Percentiles rank a stretch among this genome's conserved stretches.
phyloP scores from a whole-genome alignment of 306 rosid species.

The Notholithocarpus densiflorus region DNA sequence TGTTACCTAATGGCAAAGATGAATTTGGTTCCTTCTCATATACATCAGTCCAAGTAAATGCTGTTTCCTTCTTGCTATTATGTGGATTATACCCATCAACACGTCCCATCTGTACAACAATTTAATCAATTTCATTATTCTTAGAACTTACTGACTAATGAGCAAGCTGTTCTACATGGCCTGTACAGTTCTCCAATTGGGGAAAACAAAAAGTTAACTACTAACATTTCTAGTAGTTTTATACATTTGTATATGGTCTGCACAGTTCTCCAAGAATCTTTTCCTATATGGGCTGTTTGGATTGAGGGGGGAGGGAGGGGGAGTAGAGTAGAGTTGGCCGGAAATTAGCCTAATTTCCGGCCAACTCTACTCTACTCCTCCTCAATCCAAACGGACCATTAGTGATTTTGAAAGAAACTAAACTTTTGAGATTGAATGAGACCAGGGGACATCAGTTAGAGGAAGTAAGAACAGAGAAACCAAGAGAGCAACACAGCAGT shows the following conservation, averaged over 20 bases:
- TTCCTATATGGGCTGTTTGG: no score
- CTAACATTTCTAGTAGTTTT: background rate
- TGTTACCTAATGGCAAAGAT: conserved; percentile 47
- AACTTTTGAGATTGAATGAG: no score
- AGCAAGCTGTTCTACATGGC: background rate
- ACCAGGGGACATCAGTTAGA: no score
- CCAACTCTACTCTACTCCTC: no score
- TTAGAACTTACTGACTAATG: background rate
- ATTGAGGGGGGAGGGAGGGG: no score
- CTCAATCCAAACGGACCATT: no score
- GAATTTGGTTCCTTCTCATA: conserved; percentile 48
- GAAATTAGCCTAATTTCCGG: no score
- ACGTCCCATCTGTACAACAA: conserved; percentile 82
- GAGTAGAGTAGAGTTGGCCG: no score
- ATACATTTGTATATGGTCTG: background rate
- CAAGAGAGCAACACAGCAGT: background rate
- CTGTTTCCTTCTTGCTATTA: conserved; percentile 56
- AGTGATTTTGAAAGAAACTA: no score
- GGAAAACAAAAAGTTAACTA: background rate
- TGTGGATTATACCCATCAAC: conserved; percentile 75
- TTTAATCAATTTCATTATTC: conserved; percentile 16
- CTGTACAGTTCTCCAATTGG: no score
- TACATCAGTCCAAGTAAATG: conserved; percentile 72
- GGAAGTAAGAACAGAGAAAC: no score
- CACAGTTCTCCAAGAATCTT: no score